Evolutionary conservation across 768 basidiomycete genomes (phyloP), one percentile per base, ranked within the genome.

Genomic region (Tricholoma hemisulphureum): DNA sequence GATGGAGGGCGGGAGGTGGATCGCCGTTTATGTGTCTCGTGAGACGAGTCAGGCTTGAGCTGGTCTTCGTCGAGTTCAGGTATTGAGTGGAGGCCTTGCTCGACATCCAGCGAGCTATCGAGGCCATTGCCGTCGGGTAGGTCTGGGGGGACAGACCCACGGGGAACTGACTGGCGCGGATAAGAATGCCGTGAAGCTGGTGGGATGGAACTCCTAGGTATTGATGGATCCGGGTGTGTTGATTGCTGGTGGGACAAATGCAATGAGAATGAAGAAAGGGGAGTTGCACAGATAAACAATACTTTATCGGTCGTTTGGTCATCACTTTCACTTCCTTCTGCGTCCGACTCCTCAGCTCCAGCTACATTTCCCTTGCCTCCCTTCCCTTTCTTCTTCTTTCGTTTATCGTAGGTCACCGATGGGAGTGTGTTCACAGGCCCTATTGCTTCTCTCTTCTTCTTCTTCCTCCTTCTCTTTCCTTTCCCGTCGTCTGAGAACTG

Each of bases 381-480:
- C 63, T 64, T 80, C 51, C 67, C 76, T 61, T 70, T 79, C 65
- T 76, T 84, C 69, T 79, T 86, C 73, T 78, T 81, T 63, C 74
- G 75, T 71, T 86, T 91, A 60, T 87, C 86, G 57, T 86, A 83
- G 13, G 79, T 77, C 20, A 88, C 79, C 49, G 86, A 80, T 8
- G 90, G 90, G 2, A 92, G 75, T n/a, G 80, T 81, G 14, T 83
- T 85, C 62, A 89, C 69, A 21, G 81, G 81, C 4, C 85, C 87
- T 7, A 81, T 83, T 7, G 75, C 69, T 20, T 75, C 68, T 28
- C 82, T 82, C 57, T 77, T 79, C 18, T 48, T 48, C 67, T 80
- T 83, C 67, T 81, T 80, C 71, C 82, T 83, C 73, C 77, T 84
- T 63, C 72, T 77, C 69, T 77, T 79, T 63, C 76, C 78, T 57